phyloP scores from a whole-genome alignment of 768 basidiomycete species.

The Mycena amicta region DNA sequence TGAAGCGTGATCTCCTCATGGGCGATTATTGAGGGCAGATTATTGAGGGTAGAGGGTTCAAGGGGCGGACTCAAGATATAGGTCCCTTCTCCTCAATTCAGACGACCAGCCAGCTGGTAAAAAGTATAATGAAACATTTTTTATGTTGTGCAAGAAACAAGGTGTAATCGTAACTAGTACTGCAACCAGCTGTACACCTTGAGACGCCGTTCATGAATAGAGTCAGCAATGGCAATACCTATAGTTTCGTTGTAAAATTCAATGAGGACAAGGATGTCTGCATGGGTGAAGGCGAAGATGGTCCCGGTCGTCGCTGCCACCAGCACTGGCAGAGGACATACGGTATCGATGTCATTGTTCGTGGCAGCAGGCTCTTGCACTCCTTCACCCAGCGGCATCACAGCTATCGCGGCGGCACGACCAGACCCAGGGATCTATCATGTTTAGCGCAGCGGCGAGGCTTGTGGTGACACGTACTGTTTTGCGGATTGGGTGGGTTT shows the following conservation, averaged over 20 bases:
- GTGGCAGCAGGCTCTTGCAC: neutral
- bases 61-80: too few relatives aligned
- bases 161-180: neutral
- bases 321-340: neutral
- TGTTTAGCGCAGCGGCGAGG: too few relatives aligned
- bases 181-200: neutral
- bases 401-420: neutral
- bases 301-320: neutral
- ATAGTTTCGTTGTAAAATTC: slow-evolving; percentile 2
- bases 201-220: neutral
- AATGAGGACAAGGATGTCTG: neutral
- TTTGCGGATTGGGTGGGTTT: too few relatives aligned
- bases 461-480: too few relatives aligned
- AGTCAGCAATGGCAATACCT: neutral
- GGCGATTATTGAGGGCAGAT: too few relatives aligned
- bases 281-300: neutral
- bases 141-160: neutral
- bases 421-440: neutral
- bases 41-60: too few relatives aligned
- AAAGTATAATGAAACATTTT: too few relatives aligned
- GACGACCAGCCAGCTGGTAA: too few relatives aligned
- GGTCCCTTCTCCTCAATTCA: too few relatives aligned
- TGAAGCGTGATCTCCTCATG: too few relatives aligned
- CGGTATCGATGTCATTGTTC: neutral
- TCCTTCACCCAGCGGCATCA: neutral